Conservation (phyloP, 2,329 filamentous ascomycete genomes). For the Simplicillium aogashimaense region DNA sequence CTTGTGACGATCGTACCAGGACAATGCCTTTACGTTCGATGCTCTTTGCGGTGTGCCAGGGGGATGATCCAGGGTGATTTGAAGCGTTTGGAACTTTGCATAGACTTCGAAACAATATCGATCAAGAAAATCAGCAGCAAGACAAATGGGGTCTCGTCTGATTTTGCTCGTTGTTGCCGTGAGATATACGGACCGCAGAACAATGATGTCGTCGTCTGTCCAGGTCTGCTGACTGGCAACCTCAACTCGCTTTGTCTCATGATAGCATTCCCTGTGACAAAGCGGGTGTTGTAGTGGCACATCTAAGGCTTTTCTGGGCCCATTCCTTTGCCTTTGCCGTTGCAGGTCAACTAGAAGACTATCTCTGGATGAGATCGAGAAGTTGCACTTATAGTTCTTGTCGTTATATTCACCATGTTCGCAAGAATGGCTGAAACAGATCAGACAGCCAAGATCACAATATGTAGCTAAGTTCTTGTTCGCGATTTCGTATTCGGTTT, state of each 20-base stretch:
- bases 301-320: neutral
- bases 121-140: conserved; percentile 37
- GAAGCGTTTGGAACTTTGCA: conserved; percentile 15
- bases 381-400: conserved; percentile 39
- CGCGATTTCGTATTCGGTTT: conserved; percentile 35
- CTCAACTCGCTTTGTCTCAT: neutral
- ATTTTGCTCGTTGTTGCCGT: conserved; percentile 30
- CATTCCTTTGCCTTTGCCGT: neutral
- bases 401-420: conserved; percentile 52
- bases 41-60: conserved; percentile 16
- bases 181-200: conserved; percentile 36
- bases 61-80: conserved; percentile 9
- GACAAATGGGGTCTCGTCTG: conserved; percentile 33
- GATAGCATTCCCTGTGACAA: conserved; percentile 2
- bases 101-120: conserved; percentile 44
- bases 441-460: conserved; percentile 44
- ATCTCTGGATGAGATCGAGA: conserved; percentile 27
- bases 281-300: neutral
- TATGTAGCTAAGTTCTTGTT: conserved; percentile 44
- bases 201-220: conserved; percentile 36
- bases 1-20: conserved; percentile 47
- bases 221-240: conserved; percentile 18
- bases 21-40: conserved; percentile 30
- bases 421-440: conserved; percentile 50
- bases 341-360: conserved; percentile 1